phyloP scores from a whole-genome alignment of 2,329 filamentous ascomycete genomes.

The Talaromyces rugulosus region DNA sequence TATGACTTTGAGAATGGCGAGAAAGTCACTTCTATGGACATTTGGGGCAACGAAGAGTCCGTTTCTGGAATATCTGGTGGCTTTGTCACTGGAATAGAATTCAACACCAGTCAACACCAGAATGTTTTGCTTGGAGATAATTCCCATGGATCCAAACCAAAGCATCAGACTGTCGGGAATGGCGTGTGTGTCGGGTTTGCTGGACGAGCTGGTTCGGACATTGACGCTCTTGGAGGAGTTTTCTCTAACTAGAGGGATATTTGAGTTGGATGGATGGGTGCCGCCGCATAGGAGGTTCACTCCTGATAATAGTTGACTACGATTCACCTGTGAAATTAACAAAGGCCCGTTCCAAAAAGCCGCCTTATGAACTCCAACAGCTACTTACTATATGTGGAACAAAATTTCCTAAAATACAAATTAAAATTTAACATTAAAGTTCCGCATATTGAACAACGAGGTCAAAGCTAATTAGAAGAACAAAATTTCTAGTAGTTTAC shows the following conservation, averaged over 20 bases:
- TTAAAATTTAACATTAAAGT: too few species aligned
- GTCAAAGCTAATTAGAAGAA: too few species aligned
- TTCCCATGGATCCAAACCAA: not conserved
- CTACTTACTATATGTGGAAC: too few species aligned
- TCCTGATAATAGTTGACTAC: too few species aligned
- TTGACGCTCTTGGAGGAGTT: not conserved
- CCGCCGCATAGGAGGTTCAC: too few species aligned
- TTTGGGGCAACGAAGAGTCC: not conserved
- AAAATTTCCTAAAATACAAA: too few species aligned
- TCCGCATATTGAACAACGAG: too few species aligned
- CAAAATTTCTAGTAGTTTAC: too few species aligned
- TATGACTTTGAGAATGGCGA: not conserved
- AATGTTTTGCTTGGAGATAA: not conserved
- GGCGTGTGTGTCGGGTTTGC: not conserved
- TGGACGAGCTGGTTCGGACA: not conserved
- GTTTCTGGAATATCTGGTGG: not conserved
- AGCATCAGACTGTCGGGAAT: not conserved
- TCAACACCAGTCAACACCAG: not conserved
- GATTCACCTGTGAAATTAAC: too few species aligned
- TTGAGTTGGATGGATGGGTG: too few species aligned
- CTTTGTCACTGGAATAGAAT: not conserved
- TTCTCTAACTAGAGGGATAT: not conserved
- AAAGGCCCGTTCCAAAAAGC: too few species aligned
- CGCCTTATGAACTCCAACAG: too few species aligned
- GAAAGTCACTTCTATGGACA: not conserved